Conservation (phyloP, 2,329 filamentous ascomycete species). For the Paraphoma chrysanthemicola region DNA sequence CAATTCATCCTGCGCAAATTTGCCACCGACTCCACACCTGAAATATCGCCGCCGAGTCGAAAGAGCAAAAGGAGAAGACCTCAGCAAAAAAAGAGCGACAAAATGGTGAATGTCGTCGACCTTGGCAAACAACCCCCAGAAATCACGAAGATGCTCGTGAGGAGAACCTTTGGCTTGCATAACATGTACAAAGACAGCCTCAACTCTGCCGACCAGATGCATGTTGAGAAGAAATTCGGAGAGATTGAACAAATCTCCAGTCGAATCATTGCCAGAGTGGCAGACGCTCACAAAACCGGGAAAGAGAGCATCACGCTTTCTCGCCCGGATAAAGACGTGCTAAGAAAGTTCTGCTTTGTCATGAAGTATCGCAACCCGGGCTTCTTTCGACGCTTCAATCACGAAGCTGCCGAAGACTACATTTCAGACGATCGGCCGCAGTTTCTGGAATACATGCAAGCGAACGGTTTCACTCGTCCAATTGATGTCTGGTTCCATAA, state of each 20-base stretch:
- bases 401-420: slow-evolving; percentile 45
- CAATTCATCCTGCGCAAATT: slow-evolving; percentile 47
- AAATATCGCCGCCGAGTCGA: not conserved
- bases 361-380: slow-evolving; percentile 53
- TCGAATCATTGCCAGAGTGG: slow-evolving; percentile 14
- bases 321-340: slow-evolving; percentile 42
- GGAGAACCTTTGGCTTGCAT: slow-evolving; percentile 31
- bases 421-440: slow-evolving; percentile 27
- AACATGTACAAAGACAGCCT: slow-evolving; percentile 42
- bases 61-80: not conserved
- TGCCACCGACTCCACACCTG: slow-evolving; percentile 12
- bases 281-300: slow-evolving; percentile 13
- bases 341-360: slow-evolving; percentile 57
- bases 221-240: slow-evolving; percentile 35
- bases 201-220: slow-evolving; percentile 19
- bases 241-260: slow-evolving; percentile 24
- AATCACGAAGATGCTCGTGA: slow-evolving; percentile 12
- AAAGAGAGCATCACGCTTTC: slow-evolving; percentile 35
- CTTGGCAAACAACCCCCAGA: not conserved
- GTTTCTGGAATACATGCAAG: slow-evolving; percentile 40
- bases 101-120: not conserved
- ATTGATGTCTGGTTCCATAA: slow-evolving; percentile 48
- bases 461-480: slow-evolving; percentile 34
- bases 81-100: not conserved
- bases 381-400: slow-evolving; percentile 48